These are phyloP conservation scores for Nothophytophthora sp. DNA, from an alignment of 352 stramenopile genomes.

Conservation along the genomic window DNA sequence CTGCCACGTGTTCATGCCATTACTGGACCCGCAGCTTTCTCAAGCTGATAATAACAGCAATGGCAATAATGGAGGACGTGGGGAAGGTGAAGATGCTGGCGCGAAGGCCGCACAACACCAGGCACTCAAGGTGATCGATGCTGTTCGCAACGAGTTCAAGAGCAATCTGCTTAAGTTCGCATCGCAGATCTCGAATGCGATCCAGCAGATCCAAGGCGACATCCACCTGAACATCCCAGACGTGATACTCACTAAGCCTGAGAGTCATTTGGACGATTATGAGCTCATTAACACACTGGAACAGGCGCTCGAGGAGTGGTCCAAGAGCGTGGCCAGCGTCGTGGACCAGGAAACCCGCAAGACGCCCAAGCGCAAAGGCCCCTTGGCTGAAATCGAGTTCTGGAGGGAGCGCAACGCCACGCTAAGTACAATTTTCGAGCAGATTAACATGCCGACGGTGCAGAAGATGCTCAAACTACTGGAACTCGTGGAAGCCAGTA, in stretches of 20 bases:
- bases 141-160: slow-evolving; percentile 88
- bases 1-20: slow-evolving; percentile 88
- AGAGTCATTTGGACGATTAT: slow-evolving; percentile 85
- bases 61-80: slow-evolving; percentile 6
- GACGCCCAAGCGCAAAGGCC: slow-evolving; percentile 85
- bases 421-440: slow-evolving; percentile 95
- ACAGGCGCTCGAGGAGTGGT: slow-evolving; percentile 92
- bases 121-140: slow-evolving; percentile 81
- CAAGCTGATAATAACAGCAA: slow-evolving; percentile 18
- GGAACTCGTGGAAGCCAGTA: slow-evolving; percentile 89
- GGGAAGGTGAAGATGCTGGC: slow-evolving; percentile 12
- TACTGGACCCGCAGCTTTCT: slow-evolving; percentile 76
- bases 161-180: slow-evolving; percentile 93
- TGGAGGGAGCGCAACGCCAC: slow-evolving; percentile 95
- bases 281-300: slow-evolving; percentile 90
- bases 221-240: slow-evolving; percentile 94
- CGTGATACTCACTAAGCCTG: slow-evolving; percentile 88
- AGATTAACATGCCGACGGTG: slow-evolving; percentile 95
- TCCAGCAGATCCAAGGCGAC: slow-evolving; percentile 94
- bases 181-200: slow-evolving; percentile 91
- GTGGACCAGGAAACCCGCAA: slow-evolving; percentile 92
- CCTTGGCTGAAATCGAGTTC: slow-evolving; percentile 96
- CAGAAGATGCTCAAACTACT: slow-evolving; percentile 96
- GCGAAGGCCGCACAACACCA: slow-evolving; percentile 35
- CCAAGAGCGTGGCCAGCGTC: slow-evolving; percentile 86